A percentile compares a stretch with the other conserved stretches of the same genome.
These are phyloP conservation scores for Pseudogymnoascus sp. DNA, from an alignment of 2,329 filamentous ascomycete genomes.

Conservation along the genomic window DNA sequence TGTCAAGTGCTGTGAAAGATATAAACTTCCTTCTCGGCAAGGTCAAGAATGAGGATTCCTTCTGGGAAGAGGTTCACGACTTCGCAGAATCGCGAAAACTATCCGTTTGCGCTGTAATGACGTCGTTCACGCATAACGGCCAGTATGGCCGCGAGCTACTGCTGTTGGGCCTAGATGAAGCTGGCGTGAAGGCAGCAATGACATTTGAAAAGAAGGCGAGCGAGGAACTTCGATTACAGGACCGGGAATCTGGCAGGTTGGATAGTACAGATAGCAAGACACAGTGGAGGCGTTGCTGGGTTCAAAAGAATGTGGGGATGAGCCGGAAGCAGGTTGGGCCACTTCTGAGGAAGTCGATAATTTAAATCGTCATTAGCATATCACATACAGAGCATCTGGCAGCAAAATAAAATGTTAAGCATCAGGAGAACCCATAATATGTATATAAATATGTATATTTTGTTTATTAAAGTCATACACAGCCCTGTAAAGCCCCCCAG, in stretches of 20 bases:
- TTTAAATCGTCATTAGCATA: neutral
- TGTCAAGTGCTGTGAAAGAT: conserved; percentile 55
- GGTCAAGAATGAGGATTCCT: conserved; percentile 31
- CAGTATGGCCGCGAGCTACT: conserved; percentile 58
- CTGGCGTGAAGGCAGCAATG: conserved; percentile 41
- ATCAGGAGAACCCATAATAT: too few species aligned
- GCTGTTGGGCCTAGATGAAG: conserved; percentile 50
- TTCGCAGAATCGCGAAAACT: conserved; percentile 51
- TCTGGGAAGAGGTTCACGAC: conserved; percentile 39
- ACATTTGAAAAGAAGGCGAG: conserved; percentile 41
- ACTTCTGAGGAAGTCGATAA: conserved; percentile 49
- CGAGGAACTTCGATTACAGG: conserved; percentile 45
- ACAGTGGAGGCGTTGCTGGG: conserved; percentile 54
- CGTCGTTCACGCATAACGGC: conserved; percentile 48
- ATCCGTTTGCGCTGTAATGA: conserved; percentile 59
- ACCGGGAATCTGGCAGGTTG: conserved; percentile 42
- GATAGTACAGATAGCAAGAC: conserved; percentile 32
- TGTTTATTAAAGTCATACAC: neutral
- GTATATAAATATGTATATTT: neutral
- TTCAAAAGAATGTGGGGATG: conserved; percentile 50
- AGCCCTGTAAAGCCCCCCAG: neutral
- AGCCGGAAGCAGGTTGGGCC: conserved; percentile 64
- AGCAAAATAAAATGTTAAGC: neutral
- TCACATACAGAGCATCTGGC: neutral
- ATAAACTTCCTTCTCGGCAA: conserved; percentile 53